These are phyloP conservation scores for Aegilops sharonensis DNA, from an alignment of 176 grass and related monocot genomes.

Conservation along the genomic window DNA sequence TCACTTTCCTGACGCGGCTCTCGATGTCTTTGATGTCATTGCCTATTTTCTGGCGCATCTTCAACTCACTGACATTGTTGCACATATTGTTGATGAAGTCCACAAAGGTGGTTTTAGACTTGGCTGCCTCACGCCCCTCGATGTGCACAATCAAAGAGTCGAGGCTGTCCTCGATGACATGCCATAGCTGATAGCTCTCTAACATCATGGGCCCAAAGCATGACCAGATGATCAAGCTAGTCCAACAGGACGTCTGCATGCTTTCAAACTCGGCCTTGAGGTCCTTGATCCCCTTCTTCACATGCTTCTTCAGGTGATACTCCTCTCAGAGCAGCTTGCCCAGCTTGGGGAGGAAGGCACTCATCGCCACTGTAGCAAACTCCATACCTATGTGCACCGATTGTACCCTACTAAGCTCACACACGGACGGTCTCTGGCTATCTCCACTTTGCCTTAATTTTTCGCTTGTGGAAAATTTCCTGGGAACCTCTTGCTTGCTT, in stretches of 20 bases:
- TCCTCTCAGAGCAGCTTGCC: neutral
- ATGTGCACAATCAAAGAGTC: neutral
- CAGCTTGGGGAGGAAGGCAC: neutral
- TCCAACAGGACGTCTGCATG: neutral
- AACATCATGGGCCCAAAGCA: neutral
- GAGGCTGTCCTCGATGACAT: neutral
- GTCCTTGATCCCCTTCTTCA: neutral
- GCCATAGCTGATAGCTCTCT: neutral
- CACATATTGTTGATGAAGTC: neutral
- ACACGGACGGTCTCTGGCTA: no score
- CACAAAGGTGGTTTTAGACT: neutral
- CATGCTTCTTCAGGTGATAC: neutral
- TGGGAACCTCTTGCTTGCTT: no score
- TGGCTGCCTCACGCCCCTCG: neutral
- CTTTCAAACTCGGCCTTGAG: neutral
- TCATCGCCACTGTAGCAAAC: neutral
- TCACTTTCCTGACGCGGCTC: neutral
- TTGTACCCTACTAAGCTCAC: no score
- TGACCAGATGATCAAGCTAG: neutral
- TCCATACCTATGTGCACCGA: neutral
- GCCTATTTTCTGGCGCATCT: neutral
- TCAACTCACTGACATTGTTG: neutral
- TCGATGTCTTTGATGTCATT: neutral
- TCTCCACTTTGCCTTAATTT: no score
- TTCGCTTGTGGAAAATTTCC: no score